phyloP scores from a whole-genome alignment of 1,284 basidiomycete genomes.

The Pascua guehoae region DNA sequence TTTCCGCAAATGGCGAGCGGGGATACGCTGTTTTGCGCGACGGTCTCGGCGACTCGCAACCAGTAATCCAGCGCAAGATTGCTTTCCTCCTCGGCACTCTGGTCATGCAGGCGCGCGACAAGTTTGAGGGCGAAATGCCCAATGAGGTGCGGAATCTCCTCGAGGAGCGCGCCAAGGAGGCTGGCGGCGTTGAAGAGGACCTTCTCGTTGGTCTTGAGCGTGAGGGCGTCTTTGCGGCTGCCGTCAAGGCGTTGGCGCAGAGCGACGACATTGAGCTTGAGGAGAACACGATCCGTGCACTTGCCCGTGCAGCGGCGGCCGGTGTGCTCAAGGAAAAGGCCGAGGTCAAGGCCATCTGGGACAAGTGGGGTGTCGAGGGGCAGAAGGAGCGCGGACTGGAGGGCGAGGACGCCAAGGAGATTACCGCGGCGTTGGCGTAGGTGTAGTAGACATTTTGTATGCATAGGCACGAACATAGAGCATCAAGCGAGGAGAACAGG shows the following conservation, averaged over 20 bases:
- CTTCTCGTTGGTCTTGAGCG: slow-evolving; percentile 28
- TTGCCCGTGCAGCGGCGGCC: slow-evolving; percentile 45
- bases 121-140: slow-evolving; percentile 43
- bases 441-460: too few relatives aligned
- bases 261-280: slow-evolving; percentile 73
- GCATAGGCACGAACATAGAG: too few relatives aligned
- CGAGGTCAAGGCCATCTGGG: slow-evolving; percentile 31
- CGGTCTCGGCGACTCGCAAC: slow-evolving; percentile 63
- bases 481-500: too few relatives aligned
- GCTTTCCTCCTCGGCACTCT: slow-evolving; percentile 79
- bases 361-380: slow-evolving; percentile 30
- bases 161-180: slow-evolving; percentile 21
- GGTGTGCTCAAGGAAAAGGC: slow-evolving; percentile 45
- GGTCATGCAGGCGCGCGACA: slow-evolving; percentile 63
- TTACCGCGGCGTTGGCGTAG: too few relatives aligned
- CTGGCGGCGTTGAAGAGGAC: slow-evolving; percentile 25
- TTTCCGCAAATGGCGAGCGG: slow-evolving; percentile 15
- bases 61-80: slow-evolving; percentile 73
- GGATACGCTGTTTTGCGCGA: slow-evolving; percentile 30
- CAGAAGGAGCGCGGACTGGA: slow-evolving; percentile 35
- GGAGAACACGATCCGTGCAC: slow-evolving; percentile 69
- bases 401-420: slow-evolving; percentile 27
- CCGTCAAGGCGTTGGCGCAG: slow-evolving; percentile 50
- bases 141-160: slow-evolving; percentile 36
- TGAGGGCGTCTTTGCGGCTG: slow-evolving; percentile 17